These are phyloP conservation scores for Phytopythium delawarense DNA, from an alignment of 352 stramenopile species.

Conservation along the genomic window DNA sequence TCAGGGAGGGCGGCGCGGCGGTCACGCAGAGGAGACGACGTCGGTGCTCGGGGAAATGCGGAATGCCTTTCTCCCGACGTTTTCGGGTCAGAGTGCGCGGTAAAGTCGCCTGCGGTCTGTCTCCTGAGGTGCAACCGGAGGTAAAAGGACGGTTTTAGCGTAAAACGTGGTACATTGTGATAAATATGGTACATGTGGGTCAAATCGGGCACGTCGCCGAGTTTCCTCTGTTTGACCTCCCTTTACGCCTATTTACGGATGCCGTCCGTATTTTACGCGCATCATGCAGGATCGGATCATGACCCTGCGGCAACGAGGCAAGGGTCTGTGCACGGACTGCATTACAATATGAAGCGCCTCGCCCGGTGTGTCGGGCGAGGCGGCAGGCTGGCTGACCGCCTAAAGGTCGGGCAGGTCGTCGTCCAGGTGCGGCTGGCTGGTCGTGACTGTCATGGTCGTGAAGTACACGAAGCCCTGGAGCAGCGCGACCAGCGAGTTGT, in stretches of 20 bases:
- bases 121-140: background rate
- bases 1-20: background rate
- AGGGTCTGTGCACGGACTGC: background rate
- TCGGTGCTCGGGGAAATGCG: background rate
- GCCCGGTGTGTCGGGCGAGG: background rate
- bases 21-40: background rate
- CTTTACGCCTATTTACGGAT: background rate
- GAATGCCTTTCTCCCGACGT: background rate
- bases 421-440: slow-evolving; percentile 46
- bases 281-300: too few relatives aligned
- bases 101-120: slow-evolving; percentile 8
- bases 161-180: background rate
- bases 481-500: slow-evolving; percentile 72
- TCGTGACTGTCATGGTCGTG: slow-evolving; percentile 70
- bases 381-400: background rate
- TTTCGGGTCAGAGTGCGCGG: background rate
- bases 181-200: background rate
- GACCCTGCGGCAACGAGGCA: too few relatives aligned
- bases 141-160: background rate
- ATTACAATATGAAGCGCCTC: slow-evolving; percentile 1
- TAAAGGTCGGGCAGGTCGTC: slow-evolving; percentile 67
- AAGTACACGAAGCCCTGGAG: slow-evolving; percentile 81
- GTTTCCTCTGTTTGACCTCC: background rate
- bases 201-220: background rate
- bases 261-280: background rate